Conservation (phyloP, 306 rosid species). For the Malus sieversii region DNA sequence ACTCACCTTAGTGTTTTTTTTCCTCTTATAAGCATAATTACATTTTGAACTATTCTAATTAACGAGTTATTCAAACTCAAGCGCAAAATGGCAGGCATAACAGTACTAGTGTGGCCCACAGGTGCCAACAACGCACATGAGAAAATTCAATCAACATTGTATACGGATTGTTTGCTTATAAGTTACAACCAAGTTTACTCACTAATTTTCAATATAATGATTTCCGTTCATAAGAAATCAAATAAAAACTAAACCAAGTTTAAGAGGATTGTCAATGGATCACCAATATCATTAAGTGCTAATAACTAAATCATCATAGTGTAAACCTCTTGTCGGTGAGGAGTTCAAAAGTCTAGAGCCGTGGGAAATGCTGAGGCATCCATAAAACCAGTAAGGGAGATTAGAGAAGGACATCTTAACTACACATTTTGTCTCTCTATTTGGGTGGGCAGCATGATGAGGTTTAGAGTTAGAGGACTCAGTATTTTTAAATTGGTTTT, state of each 20-base stretch:
- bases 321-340: conserved; percentile 39
- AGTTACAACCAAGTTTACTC: too few species aligned
- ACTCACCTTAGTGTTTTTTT: too few species aligned
- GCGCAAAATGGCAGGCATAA: too few species aligned
- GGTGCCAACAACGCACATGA: too few species aligned
- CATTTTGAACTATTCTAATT: too few species aligned
- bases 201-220: too few species aligned
- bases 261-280: not conserved
- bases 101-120: too few species aligned
- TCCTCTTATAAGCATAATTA: too few species aligned
- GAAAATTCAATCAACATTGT: too few species aligned
- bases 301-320: not conserved
- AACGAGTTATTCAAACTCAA: too few species aligned
- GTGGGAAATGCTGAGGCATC: not conserved
- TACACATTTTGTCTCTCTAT: conserved; percentile 26
- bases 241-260: not conserved
- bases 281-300: not conserved
- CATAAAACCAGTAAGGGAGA: conserved; percentile 23
- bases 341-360: not conserved
- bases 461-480: conserved; percentile 10
- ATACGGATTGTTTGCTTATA: too few species aligned
- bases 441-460: conserved; percentile 55
- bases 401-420: conserved; percentile 53
- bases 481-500: conserved; percentile 13
- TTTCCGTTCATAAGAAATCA: too few species aligned